These are phyloP conservation scores for Tylopilus subfusipes DNA, from an alignment of 768 basidiomycete genomes.

Conservation along the genomic window DNA sequence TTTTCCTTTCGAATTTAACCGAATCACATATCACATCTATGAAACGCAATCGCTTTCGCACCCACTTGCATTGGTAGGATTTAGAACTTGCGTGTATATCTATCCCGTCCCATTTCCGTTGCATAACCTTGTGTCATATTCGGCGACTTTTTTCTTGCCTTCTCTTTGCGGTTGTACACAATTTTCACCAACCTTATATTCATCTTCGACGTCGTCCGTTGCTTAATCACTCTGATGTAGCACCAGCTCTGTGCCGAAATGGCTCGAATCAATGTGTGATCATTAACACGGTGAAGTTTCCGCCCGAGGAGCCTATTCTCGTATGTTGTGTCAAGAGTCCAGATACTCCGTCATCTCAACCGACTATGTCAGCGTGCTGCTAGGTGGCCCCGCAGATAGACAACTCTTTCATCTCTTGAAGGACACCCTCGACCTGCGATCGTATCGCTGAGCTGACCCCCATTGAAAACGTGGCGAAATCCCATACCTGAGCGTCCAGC, in stretches of 20 bases:
- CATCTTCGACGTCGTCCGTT: conserved; percentile 4
- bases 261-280: conserved; percentile 10
- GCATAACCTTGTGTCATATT: conserved; percentile 15
- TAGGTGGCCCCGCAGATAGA: conserved; percentile 79
- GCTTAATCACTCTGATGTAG: conserved; percentile 21
- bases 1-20: background rate
- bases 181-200: background rate
- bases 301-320: no score
- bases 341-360: conserved; percentile 6
- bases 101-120: conserved; percentile 8
- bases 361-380: background rate
- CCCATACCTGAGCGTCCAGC: conserved; percentile 81
- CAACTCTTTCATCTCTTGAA: conserved; percentile 95
- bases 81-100: conserved; percentile 16
- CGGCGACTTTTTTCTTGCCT: conserved; percentile 5
- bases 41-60: conserved; percentile 3
- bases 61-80: conserved; percentile 23
- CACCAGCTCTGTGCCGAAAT: conserved; percentile 11
- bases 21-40: conserved; percentile 7
- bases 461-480: background rate
- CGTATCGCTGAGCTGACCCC: background rate
- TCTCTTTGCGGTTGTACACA: conserved; percentile 23
- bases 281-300: no score
- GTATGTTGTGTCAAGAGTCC: no score
- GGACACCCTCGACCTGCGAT: conserved; percentile 83